Evolutionary conservation across 2,329 filamentous ascomycete species (phyloP).

Genomic region (Fusarium chlamydosporum): DNA sequence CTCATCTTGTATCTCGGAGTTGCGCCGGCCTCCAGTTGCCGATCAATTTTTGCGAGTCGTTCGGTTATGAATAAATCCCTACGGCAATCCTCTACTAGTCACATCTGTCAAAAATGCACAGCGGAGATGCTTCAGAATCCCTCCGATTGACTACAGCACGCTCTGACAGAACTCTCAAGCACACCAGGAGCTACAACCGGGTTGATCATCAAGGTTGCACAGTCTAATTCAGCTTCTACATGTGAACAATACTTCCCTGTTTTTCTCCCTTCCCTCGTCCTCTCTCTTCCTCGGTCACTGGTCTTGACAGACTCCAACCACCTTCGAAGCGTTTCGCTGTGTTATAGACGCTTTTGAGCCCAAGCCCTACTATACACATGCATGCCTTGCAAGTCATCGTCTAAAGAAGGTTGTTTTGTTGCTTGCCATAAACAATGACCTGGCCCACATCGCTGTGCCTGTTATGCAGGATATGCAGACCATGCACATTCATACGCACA

Average conservation of each 20-base stretch:
- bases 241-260: neutral
- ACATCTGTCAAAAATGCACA: slow-evolving; percentile 43
- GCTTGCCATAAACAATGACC: slow-evolving; percentile 29
- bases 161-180: slow-evolving; percentile 28
- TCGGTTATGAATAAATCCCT: slow-evolving; percentile 44
- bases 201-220: slow-evolving; percentile 1
- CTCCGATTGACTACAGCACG: slow-evolving; percentile 20
- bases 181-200: neutral
- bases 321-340: slow-evolving; percentile 4
- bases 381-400: slow-evolving; percentile 38
- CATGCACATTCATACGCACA: slow-evolving; percentile 25
- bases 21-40: slow-evolving; percentile 36
- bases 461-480: slow-evolving; percentile 38
- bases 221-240: neutral
- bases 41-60: slow-evolving; percentile 33
- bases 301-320: neutral
- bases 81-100: slow-evolving; percentile 43
- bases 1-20: slow-evolving; percentile 40
- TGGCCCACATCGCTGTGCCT: slow-evolving; percentile 41
- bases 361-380: slow-evolving; percentile 4
- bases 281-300: too few species aligned
- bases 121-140: slow-evolving; percentile 35
- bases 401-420: slow-evolving; percentile 30
- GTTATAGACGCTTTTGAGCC: neutral
- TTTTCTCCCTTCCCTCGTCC: neutral